A percentile compares a stretch with the other conserved stretches of the same genome.
Conservation (phyloP, 176 grass and related monocot species). For the Oryza australiensis region DNA sequence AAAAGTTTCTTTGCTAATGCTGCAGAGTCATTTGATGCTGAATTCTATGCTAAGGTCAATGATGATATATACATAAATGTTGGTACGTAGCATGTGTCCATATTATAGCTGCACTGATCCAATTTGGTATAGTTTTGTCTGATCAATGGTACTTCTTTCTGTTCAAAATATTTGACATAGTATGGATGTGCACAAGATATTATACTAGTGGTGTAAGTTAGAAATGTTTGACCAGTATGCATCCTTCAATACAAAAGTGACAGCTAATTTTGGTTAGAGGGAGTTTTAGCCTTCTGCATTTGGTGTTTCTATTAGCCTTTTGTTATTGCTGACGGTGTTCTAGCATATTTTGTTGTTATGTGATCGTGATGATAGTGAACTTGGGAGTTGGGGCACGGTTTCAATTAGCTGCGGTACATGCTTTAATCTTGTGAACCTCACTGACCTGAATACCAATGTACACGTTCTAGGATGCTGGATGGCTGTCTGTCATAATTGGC, state of each 20-base stretch:
- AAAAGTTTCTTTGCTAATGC: conserved; percentile 80
- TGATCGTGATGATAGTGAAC: conserved; percentile 17
- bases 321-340: not conserved
- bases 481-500: not conserved
- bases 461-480: conserved; percentile 3
- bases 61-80: conserved; percentile 98
- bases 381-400: not conserved
- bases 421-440: not conserved
- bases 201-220: not conserved
- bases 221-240: not conserved
- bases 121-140: conserved; percentile 18
- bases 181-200: not conserved
- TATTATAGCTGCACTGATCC: not conserved
- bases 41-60: conserved; percentile 94
- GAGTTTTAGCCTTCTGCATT: conserved; percentile 3
- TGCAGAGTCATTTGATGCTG: conserved; percentile 82
- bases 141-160: conserved; percentile 9
- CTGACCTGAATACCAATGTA: conserved; percentile 22
- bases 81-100: conserved; percentile 56
- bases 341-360: not conserved
- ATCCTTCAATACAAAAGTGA: not conserved
- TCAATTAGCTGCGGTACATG: conserved; percentile 4
- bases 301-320: not conserved
- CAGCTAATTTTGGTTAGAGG: not conserved
- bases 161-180: not conserved